Evolutionary conservation across 176 grass and related monocot genomes (phyloP).

Genomic region (Elymus sibiricus): DNA sequence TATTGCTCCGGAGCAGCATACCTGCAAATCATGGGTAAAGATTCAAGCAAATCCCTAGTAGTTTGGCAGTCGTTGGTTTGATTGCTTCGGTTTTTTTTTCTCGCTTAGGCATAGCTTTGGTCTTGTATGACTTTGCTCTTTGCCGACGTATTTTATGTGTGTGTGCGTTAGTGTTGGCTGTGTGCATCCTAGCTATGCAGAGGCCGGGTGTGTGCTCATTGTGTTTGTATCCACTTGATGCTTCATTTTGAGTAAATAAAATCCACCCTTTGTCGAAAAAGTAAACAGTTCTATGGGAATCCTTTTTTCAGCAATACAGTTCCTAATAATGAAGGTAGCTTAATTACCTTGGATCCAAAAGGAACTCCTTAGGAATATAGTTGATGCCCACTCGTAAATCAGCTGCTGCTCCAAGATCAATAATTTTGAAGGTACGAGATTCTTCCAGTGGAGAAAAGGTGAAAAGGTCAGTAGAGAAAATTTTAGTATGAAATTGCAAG

Average conservation of each 20-base stretch:
- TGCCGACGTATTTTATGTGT: too few relatives aligned
- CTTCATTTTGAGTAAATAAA: too few relatives aligned
- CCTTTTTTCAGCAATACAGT: background rate
- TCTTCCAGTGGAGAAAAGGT: conserved; percentile 40
- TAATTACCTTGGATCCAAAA: conserved; percentile 93
- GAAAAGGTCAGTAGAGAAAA: background rate
- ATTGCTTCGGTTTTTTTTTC: too few relatives aligned
- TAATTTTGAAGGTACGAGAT: conserved; percentile 87
- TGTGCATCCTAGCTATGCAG: too few relatives aligned
- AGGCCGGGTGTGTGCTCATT: too few relatives aligned
- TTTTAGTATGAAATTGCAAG: background rate
- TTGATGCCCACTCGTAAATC: conserved; percentile 97
- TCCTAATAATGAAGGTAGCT: conserved; percentile 5
- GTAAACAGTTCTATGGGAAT: background rate
- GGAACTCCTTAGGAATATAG: conserved; percentile 97
- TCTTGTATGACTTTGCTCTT: too few relatives aligned
- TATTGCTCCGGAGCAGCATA: conserved; percentile 99
- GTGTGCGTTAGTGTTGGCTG: too few relatives aligned
- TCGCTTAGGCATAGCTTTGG: too few relatives aligned
- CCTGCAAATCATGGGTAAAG: conserved; percentile 44
- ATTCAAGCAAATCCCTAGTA: conserved; percentile 22
- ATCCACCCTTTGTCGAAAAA: too few relatives aligned
- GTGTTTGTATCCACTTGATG: too few relatives aligned
- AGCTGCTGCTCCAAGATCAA: conserved; percentile 95
- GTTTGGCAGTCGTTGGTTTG: too few relatives aligned